Conservation (phyloP, 179 eudicot species). For the Corrigiola litoralis region DNA sequence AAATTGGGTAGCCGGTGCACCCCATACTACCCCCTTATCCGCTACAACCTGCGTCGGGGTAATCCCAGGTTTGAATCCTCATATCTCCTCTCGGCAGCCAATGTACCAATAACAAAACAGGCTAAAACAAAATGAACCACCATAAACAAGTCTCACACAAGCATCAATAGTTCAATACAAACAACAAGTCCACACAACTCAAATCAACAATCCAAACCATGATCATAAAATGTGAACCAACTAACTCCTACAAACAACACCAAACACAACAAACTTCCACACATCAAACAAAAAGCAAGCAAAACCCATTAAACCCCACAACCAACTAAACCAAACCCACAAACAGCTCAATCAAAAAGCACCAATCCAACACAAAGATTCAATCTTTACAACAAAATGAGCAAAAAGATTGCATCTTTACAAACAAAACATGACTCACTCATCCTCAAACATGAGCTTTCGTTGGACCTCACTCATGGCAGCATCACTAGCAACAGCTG, state of each 20-base stretch:
- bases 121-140: neutral
- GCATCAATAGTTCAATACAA: too few species aligned
- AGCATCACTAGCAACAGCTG: constrained; percentile 39
- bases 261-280: too few species aligned
- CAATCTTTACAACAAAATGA: neutral
- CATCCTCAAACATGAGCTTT: constrained; percentile 93
- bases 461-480: constrained; percentile 89
- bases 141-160: neutral
- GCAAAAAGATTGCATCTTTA: neutral
- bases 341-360: too few species aligned
- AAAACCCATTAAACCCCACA: neutral
- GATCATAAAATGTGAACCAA: too few species aligned
- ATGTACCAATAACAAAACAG: neutral
- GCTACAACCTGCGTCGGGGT: too few species aligned
- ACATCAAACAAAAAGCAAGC: neutral
- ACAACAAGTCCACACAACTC: too few species aligned
- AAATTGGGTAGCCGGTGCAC: too few species aligned
- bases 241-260: neutral
- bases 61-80: too few species aligned
- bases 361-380: neutral
- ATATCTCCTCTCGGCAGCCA: too few species aligned
- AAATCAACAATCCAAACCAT: too few species aligned
- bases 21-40: too few species aligned
- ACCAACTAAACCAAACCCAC: neutral
- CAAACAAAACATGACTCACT: constrained; percentile 36